Evolutionary conservation across 1,284 basidiomycete species (phyloP).

Genomic region (Athelia sp.): DNA sequence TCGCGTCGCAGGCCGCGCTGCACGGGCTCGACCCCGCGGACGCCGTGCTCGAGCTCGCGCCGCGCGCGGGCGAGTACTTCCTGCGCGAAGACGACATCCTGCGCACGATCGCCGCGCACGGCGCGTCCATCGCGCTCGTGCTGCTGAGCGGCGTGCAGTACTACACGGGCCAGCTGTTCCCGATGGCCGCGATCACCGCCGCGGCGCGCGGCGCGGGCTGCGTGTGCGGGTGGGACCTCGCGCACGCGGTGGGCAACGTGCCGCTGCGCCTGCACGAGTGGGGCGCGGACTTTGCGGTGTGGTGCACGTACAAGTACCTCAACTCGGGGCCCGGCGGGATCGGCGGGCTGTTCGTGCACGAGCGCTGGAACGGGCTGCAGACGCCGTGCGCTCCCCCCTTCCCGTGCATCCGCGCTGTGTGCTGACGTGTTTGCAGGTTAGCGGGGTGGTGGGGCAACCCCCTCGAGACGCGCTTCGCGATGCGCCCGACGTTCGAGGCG

Average conservation of each 20-base stretch:
- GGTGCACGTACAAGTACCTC: constrained; percentile 98
- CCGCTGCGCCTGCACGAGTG: constrained; percentile 88
- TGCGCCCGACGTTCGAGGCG: constrained; percentile 84
- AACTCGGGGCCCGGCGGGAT: constrained; percentile 96
- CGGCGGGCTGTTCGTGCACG: constrained; percentile 88
- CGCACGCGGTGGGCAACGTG: constrained; percentile 94
- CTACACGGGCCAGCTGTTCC: constrained; percentile 96
- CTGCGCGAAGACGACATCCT: constrained; percentile 91
- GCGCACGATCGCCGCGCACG: constrained; percentile 67
- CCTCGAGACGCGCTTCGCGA: constrained; percentile 81
- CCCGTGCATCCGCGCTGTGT: constrained; percentile 4
- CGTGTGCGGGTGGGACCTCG: constrained; percentile 88
- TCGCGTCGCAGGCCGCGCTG: constrained; percentile 80
- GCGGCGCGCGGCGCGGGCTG: constrained; percentile 69
- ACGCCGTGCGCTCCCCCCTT: constrained; percentile 46
- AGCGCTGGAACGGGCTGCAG: constrained; percentile 64
- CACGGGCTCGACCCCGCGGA: constrained; percentile 77
- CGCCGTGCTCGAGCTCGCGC: constrained; percentile 76
- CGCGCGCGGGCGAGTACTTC: constrained; percentile 80
- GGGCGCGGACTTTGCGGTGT: constrained; percentile 95
- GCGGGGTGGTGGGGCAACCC: constrained; percentile 99
- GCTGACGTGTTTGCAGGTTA: constrained; percentile 43
- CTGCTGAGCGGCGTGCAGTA: constrained; percentile 92
- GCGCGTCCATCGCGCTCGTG: constrained; percentile 77
- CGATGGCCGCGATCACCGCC: constrained; percentile 78